Evolutionary conservation across 1,139 yeast genomes (phyloP).

Genomic region (Candida labiduridarum): DNA sequence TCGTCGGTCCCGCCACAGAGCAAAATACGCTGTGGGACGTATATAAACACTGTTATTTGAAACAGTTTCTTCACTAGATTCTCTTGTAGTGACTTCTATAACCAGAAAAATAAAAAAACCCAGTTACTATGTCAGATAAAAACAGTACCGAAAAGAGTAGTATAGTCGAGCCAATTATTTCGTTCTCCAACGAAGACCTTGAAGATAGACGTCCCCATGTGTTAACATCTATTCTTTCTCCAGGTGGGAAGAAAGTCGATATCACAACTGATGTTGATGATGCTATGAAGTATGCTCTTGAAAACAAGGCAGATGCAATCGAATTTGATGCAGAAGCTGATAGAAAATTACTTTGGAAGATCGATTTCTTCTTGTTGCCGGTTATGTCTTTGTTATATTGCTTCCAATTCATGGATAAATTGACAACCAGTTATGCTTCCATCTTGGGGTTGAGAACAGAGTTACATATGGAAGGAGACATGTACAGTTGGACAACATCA

Average conservation of each 20-base stretch:
- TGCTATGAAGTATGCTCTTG: conserved; percentile 32
- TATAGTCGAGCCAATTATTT: conserved; percentile 8
- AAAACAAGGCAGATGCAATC: conserved; percentile 18
- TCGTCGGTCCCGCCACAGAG: no score
- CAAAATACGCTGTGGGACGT: no score
- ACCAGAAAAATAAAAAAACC: no score
- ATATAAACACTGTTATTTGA: no score
- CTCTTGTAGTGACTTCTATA: no score
- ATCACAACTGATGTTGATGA: conserved; percentile 38
- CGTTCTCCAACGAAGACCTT: conserved; percentile 10
- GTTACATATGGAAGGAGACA: conserved; percentile 50
- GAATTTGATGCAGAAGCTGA: conserved; percentile 21
- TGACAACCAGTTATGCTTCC: conserved; percentile 59
- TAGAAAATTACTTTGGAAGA: conserved; percentile 38
- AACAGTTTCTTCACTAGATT: no score
- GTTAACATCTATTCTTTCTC: conserved; percentile 29
- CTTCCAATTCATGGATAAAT: conserved; percentile 68
- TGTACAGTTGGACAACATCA: conserved; percentile 60
- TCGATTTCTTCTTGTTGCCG: conserved; percentile 57
- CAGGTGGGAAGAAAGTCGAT: conserved; percentile 29
- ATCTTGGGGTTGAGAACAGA: conserved; percentile 57
- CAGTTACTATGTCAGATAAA: no score
- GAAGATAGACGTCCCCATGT: conserved; percentile 17
- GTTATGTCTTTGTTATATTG: conserved; percentile 57
- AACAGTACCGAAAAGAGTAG: background rate